Evolutionary conservation across 2,329 filamentous ascomycete species (phyloP), one percentile per base, ranked within the genome.

Genomic region (Metarhizium anisopliae): DNA sequence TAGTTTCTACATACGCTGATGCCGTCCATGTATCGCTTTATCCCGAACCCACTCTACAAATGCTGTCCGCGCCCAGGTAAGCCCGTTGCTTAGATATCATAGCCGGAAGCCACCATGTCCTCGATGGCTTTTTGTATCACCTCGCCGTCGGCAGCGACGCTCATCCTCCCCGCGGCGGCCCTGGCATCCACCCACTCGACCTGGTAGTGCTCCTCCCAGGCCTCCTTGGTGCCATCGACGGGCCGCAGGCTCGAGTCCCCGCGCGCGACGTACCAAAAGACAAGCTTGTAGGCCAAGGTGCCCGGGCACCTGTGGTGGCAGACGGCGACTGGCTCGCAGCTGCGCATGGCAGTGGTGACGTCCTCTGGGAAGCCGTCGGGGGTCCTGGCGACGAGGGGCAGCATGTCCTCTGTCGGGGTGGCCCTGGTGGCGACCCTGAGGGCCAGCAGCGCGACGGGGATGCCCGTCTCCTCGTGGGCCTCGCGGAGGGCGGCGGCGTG

Each of bases 381-480:
- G 6, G n/a, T 47, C 43, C 25, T 47, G 43, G n/a, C n/a, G n/a
- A 47, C 43, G n/a, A 47, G 43, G 20, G 53, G 40, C 38, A 55
- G 50, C 29, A 42, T 57, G 25, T 57, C 59, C 5, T 47, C 56
- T 18, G 75, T 73, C 52, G 43, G 43, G 13, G 43, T 47, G 43
- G 43, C 43, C 20, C 76, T 70, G 14, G 77, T 78, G 45, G 68
- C 65, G 57, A 76, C 70, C 47, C 64, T 68, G 56, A 78, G 67
- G 10, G 67, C 63, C 36, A 78, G 59, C 0, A 74, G 68, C 13
- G 59, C 61, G 38, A 72, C 71, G 5, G 56, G 62, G n/a, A 77
- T 65, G 4, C 76, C 76, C 6, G 75, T 77, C 61, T 79, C 76
- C 58, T 79, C 76, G 47, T 67, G 67, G 0, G 76, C 77, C 62